These are phyloP conservation scores for Kwoniella dendrophila DNA, from an alignment of 768 basidiomycete species.

Conservation along the genomic window DNA sequence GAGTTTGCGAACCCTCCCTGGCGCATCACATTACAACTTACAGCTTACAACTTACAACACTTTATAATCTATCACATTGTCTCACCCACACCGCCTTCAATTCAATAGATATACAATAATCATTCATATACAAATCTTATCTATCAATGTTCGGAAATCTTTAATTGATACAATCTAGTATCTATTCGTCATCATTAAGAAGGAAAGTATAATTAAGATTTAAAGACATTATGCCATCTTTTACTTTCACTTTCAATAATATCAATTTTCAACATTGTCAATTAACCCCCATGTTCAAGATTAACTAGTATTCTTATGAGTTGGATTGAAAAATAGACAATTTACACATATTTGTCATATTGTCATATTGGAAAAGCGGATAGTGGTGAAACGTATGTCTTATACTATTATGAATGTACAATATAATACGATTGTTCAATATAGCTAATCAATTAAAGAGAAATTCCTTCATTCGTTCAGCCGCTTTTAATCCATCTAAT, in stretches of 20 bases:
- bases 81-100: slow-evolving; percentile 4
- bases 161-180: background rate
- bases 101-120: slow-evolving; percentile 5
- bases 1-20: slow-evolving; percentile 16
- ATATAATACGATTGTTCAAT: background rate
- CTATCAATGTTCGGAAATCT: slow-evolving; percentile 1
- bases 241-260: too few species aligned
- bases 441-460: background rate
- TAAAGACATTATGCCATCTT: slow-evolving; percentile 7
- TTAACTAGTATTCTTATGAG: too few species aligned
- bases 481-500: slow-evolving; percentile 4
- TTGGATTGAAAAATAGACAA: too few species aligned
- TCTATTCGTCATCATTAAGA: background rate
- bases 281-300: too few species aligned
- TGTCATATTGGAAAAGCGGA: background rate
- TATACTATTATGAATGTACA: background rate
- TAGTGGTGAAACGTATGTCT: slow-evolving; percentile 1
- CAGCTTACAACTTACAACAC: background rate
- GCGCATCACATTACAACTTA: background rate
- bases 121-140: background rate
- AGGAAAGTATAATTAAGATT: too few species aligned
- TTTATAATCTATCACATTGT: background rate
- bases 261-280: too few species aligned
- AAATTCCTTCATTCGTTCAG: slow-evolving; percentile 7
- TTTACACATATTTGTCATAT: too few species aligned